Evolutionary conservation across 2,329 filamentous ascomycete genomes (phyloP), one percentile per base, ranked within the genome.

Genomic region (Colletotrichum sp.): DNA sequence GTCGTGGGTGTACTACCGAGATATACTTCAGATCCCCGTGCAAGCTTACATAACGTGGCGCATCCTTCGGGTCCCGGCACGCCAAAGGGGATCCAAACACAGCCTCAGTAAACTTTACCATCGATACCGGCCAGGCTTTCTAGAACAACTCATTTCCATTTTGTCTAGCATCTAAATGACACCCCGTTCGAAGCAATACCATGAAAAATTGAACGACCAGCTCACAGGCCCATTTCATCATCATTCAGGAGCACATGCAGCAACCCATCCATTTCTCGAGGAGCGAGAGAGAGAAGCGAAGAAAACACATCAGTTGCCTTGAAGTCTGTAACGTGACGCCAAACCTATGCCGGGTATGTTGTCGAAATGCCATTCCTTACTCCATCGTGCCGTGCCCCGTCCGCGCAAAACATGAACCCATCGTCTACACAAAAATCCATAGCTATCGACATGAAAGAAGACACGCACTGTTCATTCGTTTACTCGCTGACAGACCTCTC

Each of bases 291-390:
- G 31, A 61, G 11, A 51, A 43, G 36, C 0, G 38, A 64, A 51
- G 36, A 51, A 64, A 31, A 64, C 15, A 31, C 36, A 64, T 64
- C 68, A 63, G 47, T 71, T 73, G 62, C 71, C 71, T 71, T 71
- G 43, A 71, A 71, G 57, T 71, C 68, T 73, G 71, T 73, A 61
- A 64, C 69, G 36, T 59, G 69, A 69, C 72, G 69, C 69, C 69
- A 69, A 68, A 61, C 69, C 69, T 55, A 74, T 74, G 72, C 72
- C 69, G 72, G 72, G 69, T 73, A 74, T 74, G 69, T 69, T 74
- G 72, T 69, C 72, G 67, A 73, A 73, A 73, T 74, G 72, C 69
- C 64, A 9, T 54, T 70, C 69, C 47, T 64, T 47, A 74, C 70
- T 73, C 69, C 58, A 29, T 58, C 59, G 15, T 36, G 54, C 47